Base-by-base conservation (phyloP, 2,329 filamentous ascomycete species). In the Sclerotinia subarctica region DNA sequence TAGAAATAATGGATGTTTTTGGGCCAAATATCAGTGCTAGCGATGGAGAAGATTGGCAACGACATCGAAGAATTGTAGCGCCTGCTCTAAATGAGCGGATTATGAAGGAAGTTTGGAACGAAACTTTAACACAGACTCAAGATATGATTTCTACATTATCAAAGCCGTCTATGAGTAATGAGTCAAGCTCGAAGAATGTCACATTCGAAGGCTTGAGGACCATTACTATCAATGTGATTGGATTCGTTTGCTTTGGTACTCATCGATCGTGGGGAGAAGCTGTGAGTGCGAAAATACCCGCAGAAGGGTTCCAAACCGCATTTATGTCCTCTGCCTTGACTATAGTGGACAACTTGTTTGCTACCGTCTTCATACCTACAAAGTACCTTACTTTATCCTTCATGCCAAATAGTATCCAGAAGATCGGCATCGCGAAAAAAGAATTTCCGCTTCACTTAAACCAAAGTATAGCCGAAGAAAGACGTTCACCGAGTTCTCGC, bases 221-320 rank as follows among this genome's bases (percentile, higher is more conserved):
- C 54, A 76, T 84, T 70, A 82, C 81, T 63, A 74, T 85, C 32
- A 81, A 84, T 72, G 80, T 85, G 51, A 84, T 85, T 71, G 83
- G 81, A 71, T 78, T 80, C 54, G 82, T 83, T 66, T 83, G 82
- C 5, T 85, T 85, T 70, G 82, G 72, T 3, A 66, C 64, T 21
- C 63, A 42, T n/a, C 63, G 70, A 52, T 66, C 67, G 7, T 71
- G 65, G 65, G 69, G 56, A 4, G 65, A 69, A 32, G 54, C 56
- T 53, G 54, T 24, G 24, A 63, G 64, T 17, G 68, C 64, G 53
- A 68, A 66, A 71, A 74, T 8, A 73, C 74, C 54, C 64, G 70
- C 74, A 2, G 70, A n/a, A 56, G 53, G 66, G 68, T 71, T 13
- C 26, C 67, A 11, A 54, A 71, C 24, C 62, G 74, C 15, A 59